A percentile compares a stretch with the other conserved stretches of the same genome.
These are phyloP conservation scores for Brassica juncea DNA, from an alignment of 345 rosid genomes.

Conservation along the genomic window DNA sequence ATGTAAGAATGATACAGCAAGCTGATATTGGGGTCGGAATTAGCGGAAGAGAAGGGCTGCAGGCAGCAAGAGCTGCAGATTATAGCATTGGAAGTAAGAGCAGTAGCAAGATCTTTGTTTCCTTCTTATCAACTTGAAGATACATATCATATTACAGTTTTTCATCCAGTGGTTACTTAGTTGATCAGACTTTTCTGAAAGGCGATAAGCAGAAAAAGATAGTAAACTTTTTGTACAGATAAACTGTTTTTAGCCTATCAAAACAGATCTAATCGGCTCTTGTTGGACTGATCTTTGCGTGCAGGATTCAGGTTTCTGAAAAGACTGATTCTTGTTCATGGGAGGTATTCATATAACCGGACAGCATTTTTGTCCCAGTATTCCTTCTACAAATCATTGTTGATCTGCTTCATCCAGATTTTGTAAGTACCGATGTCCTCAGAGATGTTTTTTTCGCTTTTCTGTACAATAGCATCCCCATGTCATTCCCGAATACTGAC, in stretches of 20 bases:
- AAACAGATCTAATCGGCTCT: slow-evolving; percentile 5
- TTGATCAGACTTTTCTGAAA: no score
- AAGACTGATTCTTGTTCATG: slow-evolving; percentile 93
- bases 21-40: slow-evolving; percentile 98
- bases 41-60: slow-evolving; percentile 98
- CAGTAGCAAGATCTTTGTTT: background rate
- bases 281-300: slow-evolving; percentile 36
- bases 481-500: slow-evolving; percentile 47
- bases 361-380: slow-evolving; percentile 96
- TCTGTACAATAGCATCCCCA: background rate
- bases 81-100: slow-evolving; percentile 95
- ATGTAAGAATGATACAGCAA: slow-evolving; percentile 99
- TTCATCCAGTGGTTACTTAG: background rate
- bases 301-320: slow-evolving; percentile 92
- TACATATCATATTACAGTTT: background rate
- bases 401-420: slow-evolving; percentile 96
- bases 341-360: slow-evolving; percentile 95
- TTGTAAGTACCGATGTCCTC: slow-evolving; percentile 63
- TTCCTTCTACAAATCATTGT: slow-evolving; percentile 90
- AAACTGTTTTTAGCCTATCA: background rate
- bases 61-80: slow-evolving; percentile 99
- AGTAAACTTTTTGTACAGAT: background rate
- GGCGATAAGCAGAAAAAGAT: no score
- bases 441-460: slow-evolving; percentile 4
- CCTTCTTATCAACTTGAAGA: background rate